Percentiles rank a stretch among this genome's conserved stretches.
phyloP scores from a whole-genome alignment of 441 rosid species.

The Arabidopsis lyrata region DNA sequence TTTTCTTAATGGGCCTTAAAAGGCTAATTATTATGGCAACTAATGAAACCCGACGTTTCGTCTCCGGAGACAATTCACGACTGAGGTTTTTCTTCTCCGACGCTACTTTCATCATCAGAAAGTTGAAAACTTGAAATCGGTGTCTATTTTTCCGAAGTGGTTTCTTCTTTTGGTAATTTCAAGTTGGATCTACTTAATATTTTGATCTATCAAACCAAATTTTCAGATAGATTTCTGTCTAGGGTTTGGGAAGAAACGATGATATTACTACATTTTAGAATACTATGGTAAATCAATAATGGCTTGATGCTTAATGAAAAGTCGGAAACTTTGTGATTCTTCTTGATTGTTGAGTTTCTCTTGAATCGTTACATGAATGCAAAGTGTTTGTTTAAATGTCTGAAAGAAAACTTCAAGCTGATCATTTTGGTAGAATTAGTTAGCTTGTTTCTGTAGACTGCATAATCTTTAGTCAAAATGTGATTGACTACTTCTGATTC shows the following conservation, averaged over 20 bases:
- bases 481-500: background rate
- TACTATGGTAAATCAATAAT: background rate
- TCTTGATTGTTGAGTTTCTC: background rate
- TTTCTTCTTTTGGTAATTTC: background rate
- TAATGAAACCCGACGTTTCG: background rate
- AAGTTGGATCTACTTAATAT: background rate
- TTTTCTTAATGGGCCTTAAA: background rate
- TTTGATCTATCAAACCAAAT: background rate
- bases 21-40: background rate
- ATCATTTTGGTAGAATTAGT: background rate
- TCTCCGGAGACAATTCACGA: background rate
- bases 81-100: background rate
- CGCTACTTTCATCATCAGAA: background rate
- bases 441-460: background rate
- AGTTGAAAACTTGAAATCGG: background rate
- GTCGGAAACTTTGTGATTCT: background rate
- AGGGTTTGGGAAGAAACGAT: background rate
- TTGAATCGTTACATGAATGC: conserved; percentile 1
- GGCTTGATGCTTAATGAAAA: background rate
- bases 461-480: background rate
- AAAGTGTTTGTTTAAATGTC: conserved; percentile 28
- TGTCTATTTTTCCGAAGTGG: background rate
- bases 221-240: background rate
- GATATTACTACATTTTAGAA: background rate
- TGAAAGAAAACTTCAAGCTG: conserved; percentile 12